Conservation (phyloP, 108 stramenopile species). For the Asterionellopsis glacialis region DNA sequence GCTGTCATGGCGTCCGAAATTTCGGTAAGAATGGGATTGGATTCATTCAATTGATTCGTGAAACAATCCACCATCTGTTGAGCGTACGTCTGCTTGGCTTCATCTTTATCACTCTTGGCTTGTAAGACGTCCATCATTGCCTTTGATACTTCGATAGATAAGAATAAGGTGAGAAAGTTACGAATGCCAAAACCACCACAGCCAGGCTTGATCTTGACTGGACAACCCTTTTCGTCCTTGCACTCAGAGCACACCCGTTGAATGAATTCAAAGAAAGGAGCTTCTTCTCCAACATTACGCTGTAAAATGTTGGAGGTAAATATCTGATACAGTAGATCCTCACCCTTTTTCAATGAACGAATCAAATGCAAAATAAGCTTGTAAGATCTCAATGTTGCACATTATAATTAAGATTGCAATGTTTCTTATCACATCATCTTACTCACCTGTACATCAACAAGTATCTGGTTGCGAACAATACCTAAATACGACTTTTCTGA, state of each 20-base stretch:
- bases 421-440: constrained; percentile 1
- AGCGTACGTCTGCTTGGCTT: constrained; percentile 13
- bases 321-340: constrained; percentile 84
- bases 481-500: constrained; percentile 67
- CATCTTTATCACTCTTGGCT: constrained; percentile 41
- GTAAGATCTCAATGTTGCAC: constrained; percentile 3
- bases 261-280: constrained; percentile 89
- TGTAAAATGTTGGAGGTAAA: constrained; percentile 83
- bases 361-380: neutral
- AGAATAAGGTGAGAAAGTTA: constrained; percentile 85
- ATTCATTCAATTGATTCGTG: constrained; percentile 80
- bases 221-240: constrained; percentile 54
- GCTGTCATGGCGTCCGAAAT: constrained; percentile 88
- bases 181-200: constrained; percentile 90
- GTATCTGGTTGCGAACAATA: constrained; percentile 78
- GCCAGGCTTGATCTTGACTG: constrained; percentile 60
- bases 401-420: too few species aligned
- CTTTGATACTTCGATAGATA: constrained; percentile 83
- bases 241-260: constrained; percentile 82
- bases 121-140: constrained; percentile 69
- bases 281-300: constrained; percentile 59
- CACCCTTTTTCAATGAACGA: constrained; percentile 22
- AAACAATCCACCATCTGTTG: constrained; percentile 59
- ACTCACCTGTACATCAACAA: constrained; percentile 80
- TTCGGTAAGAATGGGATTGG: constrained; percentile 81